phyloP scores from a whole-genome alignment of 108 stramenopile genomes.

The Conticribra weissflogii region DNA sequence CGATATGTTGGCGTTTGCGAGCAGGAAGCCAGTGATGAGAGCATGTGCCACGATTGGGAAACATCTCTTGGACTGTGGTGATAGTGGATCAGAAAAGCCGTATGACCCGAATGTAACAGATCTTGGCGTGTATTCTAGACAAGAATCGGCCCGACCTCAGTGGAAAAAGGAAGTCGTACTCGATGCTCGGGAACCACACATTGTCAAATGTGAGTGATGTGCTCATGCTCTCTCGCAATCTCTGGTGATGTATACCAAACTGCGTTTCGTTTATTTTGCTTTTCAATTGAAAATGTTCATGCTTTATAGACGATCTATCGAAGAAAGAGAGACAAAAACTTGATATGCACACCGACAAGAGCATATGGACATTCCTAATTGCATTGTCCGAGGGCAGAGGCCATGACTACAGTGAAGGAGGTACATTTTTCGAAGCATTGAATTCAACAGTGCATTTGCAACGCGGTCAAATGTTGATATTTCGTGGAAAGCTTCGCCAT shows the following conservation, averaged over 20 bases:
- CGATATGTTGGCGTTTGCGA: slow-evolving; percentile 52
- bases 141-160: neutral
- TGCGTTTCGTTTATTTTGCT: too few relatives aligned
- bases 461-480: slow-evolving; percentile 68
- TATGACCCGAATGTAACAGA: neutral
- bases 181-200: slow-evolving; percentile 80
- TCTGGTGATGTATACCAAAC: too few relatives aligned
- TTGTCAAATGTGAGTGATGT: slow-evolving; percentile 86
- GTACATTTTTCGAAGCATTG: slow-evolving; percentile 74
- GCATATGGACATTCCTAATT: neutral
- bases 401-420: slow-evolving; percentile 33
- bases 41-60: slow-evolving; percentile 27
- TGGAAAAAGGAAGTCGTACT: slow-evolving; percentile 36
- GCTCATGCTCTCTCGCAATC: too few relatives aligned
- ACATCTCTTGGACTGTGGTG: slow-evolving; percentile 8
- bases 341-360: neutral
- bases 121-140: neutral
- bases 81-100: neutral
- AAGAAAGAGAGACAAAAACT: slow-evolving; percentile 71
- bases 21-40: slow-evolving; percentile 29
- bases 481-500: slow-evolving; percentile 78
- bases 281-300: too few relatives aligned
- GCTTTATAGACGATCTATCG: too few relatives aligned
- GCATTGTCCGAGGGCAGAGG: slow-evolving; percentile 65
- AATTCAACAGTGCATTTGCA: slow-evolving; percentile 69